Evolutionary conservation across 192 early-diverging fungal genomes (phyloP).

Genomic region (Lobosporangium transversale): DNA sequence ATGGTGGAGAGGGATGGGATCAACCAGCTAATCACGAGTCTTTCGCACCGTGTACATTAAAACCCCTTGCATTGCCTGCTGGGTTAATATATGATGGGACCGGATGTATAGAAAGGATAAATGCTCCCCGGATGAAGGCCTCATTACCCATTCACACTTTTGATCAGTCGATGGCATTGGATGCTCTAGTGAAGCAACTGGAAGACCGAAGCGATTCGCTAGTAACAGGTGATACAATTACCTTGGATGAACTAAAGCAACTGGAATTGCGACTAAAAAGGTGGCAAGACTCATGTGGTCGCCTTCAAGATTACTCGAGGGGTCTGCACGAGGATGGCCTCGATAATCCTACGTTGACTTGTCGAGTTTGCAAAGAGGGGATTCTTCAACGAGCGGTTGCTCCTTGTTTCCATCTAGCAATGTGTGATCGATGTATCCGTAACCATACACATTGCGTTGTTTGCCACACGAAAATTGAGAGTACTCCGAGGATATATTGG

Average conservation of each 20-base stretch:
- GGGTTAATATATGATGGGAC: background rate
- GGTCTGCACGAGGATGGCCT: conserved; percentile 10
- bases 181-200: too few relatives aligned
- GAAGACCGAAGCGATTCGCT: too few relatives aligned
- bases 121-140: too few relatives aligned
- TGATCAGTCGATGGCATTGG: too few relatives aligned
- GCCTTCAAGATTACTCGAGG: conserved; percentile 11
- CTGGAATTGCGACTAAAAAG: conserved; percentile 1
- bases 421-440: conserved; percentile 26
- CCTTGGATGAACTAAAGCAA: background rate
- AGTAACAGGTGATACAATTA: background rate
- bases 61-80: background rate
- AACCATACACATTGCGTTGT: conserved; percentile 9
- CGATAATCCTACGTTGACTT: conserved; percentile 14
- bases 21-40: background rate
- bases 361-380: conserved; percentile 19
- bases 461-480: conserved; percentile 13
- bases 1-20: background rate
- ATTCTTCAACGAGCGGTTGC: conserved; percentile 6
- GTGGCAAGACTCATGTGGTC: conserved; percentile 12
- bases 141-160: too few relatives aligned
- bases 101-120: too few relatives aligned
- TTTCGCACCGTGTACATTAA: background rate
- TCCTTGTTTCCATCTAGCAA: conserved; percentile 30
- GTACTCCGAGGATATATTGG: conserved; percentile 20